phyloP scores from a whole-genome alignment of 2,329 filamentous ascomycete species.

The Beauveria pseudobassiana region DNA sequence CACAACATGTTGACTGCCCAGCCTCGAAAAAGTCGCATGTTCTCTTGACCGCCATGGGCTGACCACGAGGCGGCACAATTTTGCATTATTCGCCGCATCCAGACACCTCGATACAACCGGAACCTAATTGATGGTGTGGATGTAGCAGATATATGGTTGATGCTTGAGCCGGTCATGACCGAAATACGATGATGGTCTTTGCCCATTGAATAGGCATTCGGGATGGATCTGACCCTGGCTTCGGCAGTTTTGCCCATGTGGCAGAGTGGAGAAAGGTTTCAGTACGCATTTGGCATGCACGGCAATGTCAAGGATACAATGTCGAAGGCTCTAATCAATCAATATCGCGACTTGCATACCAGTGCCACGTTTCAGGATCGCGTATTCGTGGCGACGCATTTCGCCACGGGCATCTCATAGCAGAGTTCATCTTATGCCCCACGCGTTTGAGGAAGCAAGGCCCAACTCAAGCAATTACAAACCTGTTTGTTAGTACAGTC shows the following conservation, averaged over 20 bases:
- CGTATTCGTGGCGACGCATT: no score
- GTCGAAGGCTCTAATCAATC: background rate
- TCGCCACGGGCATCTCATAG: no score
- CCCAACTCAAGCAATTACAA: no score
- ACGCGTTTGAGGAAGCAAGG: no score
- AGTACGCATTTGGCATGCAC: no score
- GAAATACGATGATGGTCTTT: no score
- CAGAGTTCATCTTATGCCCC: no score
- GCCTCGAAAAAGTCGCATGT: background rate
- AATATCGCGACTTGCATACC: no score
- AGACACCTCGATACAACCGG: background rate
- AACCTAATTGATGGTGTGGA: background rate
- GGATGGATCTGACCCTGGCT: background rate
- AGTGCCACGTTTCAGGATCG: no score
- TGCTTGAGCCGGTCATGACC: background rate
- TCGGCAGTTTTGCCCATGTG: slow-evolving; percentile 1
- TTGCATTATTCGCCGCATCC: background rate
- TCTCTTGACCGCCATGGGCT: background rate
- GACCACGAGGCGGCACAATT: background rate
- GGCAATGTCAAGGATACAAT: background rate
- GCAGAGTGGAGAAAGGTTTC: background rate
- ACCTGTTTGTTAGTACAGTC: no score
- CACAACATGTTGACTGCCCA: no score
- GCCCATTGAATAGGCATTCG: background rate
- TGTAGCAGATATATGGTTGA: background rate